phyloP scores from a whole-genome alignment of 306 rosid species.

The Hippophae rhamnoides region DNA sequence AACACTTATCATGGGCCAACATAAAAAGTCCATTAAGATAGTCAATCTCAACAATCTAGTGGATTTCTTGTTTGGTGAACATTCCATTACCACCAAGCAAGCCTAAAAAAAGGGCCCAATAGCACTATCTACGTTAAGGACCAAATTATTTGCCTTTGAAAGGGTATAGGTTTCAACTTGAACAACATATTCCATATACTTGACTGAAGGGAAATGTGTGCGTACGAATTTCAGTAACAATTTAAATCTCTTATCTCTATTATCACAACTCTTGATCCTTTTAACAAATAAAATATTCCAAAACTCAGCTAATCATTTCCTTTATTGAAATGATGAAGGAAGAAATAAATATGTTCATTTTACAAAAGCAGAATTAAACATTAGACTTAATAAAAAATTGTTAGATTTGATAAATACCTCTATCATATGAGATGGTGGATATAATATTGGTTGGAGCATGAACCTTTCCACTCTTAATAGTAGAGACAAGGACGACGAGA shows the following conservation, averaged over 20 bases:
- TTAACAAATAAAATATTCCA: constrained; percentile 24
- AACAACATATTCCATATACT: constrained; percentile 97
- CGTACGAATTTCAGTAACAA: constrained; percentile 74
- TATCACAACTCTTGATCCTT: constrained; percentile 96
- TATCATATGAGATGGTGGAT: constrained; percentile 96
- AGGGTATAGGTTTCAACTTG: constrained; percentile 91
- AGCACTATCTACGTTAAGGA: constrained; percentile 96
- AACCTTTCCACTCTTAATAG: too few relatives aligned
- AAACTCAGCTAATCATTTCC: constrained; percentile 9
- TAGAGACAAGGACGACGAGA: too few relatives aligned
- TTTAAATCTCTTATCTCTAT: constrained; percentile 94
- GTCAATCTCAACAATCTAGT: constrained; percentile 83
- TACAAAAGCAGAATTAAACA: constrained; percentile 7
- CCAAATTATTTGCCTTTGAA: constrained; percentile 88
- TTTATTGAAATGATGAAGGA: constrained; percentile 9
- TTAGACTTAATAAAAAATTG: not conserved
- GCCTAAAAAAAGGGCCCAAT: constrained; percentile 94
- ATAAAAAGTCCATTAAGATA: constrained; percentile 93
- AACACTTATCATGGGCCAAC: too few relatives aligned
- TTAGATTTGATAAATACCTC: constrained; percentile 40
- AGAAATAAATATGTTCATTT: not conserved
- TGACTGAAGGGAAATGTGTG: constrained; percentile 85
- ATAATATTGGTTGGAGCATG: constrained; percentile 71
- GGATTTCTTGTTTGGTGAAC: constrained; percentile 87
- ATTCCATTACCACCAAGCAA: constrained; percentile 94